Conservation (phyloP, 495 filamentous ascomycete genomes). For the Hypomontagnella submonticulosa region DNA sequence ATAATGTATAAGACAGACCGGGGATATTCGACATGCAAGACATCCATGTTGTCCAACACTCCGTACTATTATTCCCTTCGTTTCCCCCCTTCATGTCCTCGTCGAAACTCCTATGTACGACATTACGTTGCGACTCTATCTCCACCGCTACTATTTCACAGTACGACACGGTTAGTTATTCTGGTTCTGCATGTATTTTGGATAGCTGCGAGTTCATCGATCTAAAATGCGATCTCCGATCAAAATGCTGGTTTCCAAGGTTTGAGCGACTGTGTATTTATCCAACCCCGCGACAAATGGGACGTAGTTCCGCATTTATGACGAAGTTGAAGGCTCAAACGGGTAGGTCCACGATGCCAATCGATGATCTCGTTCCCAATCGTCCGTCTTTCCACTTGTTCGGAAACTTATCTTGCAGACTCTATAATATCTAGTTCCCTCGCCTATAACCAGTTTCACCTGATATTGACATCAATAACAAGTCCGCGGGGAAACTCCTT, state of each 20-base stretch:
- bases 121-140: conserved; percentile 21
- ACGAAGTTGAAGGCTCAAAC: conserved; percentile 35
- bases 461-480: conserved; percentile 9
- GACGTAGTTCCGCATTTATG: conserved; percentile 37
- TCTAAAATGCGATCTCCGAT: conserved; percentile 28
- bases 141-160: conserved; percentile 11
- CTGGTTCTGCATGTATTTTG: not conserved
- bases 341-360: conserved; percentile 31
- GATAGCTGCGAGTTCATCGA: conserved; percentile 7
- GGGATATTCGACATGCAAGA: conserved; percentile 31
- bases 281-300: conserved; percentile 35
- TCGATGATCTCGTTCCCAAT: conserved; percentile 27
- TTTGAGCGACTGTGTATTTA: conserved; percentile 21
- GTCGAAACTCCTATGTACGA: conserved; percentile 41
- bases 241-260: conserved; percentile 24
- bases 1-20: not conserved
- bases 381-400: conserved; percentile 1
- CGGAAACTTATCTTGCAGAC: not conserved
- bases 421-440: too few relatives aligned
- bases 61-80: conserved; percentile 1
- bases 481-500: not conserved
- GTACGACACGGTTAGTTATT: not conserved
- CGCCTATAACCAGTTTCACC: not conserved
- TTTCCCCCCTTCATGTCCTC: not conserved
- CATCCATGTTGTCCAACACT: conserved; percentile 33